These are phyloP conservation scores for Leishmania aethiopica DNA, from an alignment of 208 protist species.

Conservation along the genomic window DNA sequence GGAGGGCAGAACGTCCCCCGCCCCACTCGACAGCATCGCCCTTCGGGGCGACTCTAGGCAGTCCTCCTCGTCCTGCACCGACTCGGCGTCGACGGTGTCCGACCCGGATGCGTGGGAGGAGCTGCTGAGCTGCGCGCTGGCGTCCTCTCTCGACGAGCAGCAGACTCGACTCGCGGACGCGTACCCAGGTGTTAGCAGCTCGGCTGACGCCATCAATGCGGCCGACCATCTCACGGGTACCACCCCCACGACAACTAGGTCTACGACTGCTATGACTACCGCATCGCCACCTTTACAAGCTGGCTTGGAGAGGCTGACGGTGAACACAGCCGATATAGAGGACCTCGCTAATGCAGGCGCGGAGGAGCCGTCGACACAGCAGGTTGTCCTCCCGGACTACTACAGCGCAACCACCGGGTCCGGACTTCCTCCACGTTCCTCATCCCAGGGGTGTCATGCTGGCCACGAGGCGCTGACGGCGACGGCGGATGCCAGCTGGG, in stretches of 20 bases:
- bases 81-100: constrained; percentile 27
- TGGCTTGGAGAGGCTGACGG: background rate
- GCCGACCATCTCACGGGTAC: background rate
- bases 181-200: background rate
- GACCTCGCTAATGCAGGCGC: background rate
- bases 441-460: background rate
- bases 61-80: constrained; percentile 5
- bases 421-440: background rate
- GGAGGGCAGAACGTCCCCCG: background rate
- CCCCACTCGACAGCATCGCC: background rate
- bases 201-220: background rate
- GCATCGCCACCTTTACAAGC: background rate
- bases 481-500: background rate
- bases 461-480: background rate
- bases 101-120: constrained; percentile 29
- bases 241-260: background rate
- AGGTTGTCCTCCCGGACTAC: constrained; percentile 19
- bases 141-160: background rate
- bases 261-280: background rate
- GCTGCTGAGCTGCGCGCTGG: constrained; percentile 8
- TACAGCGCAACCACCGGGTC: constrained; percentile 1
- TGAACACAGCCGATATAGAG: constrained; percentile 26
- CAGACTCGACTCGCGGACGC: background rate
- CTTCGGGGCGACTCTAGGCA: background rate
- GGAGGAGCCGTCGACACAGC: constrained; percentile 5